These are phyloP conservation scores for Lentinula sp. DNA, from an alignment of 768 basidiomycete genomes.

Conservation along the genomic window DNA sequence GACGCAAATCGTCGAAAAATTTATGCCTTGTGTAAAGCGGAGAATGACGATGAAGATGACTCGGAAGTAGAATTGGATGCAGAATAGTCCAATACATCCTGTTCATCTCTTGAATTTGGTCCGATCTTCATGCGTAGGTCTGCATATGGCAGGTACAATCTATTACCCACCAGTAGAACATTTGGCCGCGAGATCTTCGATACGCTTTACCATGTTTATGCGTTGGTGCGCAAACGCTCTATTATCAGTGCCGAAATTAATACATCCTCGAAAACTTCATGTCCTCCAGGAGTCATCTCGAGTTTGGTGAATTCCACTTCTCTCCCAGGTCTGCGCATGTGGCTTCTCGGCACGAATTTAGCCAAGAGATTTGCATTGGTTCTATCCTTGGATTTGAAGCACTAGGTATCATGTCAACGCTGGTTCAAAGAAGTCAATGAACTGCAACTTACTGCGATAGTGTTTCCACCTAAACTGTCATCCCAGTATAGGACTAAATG, in stretches of 20 bases:
- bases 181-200: too few relatives aligned
- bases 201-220: conserved; percentile 1
- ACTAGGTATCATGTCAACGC: conserved; percentile 16
- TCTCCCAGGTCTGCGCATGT: conserved; percentile 27
- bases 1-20: conserved; percentile 79
- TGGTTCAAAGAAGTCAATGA: background rate
- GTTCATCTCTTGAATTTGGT: too few relatives aligned
- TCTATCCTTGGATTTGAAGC: conserved; percentile 34
- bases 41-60: conserved; percentile 40
- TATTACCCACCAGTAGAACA: too few relatives aligned
- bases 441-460: conserved; percentile 13
- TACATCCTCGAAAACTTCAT: conserved; percentile 35
- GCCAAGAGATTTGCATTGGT: conserved; percentile 25
- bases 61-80: background rate
- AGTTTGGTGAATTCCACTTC: conserved; percentile 25
- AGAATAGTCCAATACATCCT: too few relatives aligned
- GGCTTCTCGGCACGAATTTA: conserved; percentile 29
- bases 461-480: conserved; percentile 22
- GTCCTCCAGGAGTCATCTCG: conserved; percentile 31
- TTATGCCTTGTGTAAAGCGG: conserved; percentile 74
- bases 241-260: conserved; percentile 34
- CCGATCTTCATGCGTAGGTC: too few relatives aligned
- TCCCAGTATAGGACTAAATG: conserved; percentile 26
- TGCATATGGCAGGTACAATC: background rate
- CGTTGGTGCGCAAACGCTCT: conserved; percentile 33